These are phyloP conservation scores for Aspergillus sojae DNA, from an alignment of 2,329 filamentous ascomycete species.

Conservation along the genomic window DNA sequence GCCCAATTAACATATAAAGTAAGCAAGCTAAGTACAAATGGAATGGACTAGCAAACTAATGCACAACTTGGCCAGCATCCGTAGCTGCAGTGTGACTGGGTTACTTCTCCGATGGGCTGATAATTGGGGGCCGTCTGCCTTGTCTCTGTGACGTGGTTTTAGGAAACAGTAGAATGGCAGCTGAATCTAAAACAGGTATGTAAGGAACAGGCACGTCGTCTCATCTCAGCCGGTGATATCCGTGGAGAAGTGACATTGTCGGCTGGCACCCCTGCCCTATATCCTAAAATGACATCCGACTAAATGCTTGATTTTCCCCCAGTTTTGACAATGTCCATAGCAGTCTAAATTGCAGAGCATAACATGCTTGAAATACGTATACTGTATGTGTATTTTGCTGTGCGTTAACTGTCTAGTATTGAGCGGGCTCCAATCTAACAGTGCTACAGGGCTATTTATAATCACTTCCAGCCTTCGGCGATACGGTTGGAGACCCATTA, in stretches of 20 bases:
- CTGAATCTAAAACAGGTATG: neutral
- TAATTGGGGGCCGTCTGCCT: neutral
- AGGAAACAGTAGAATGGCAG: neutral
- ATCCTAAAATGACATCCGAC: neutral
- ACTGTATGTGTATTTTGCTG: too few relatives aligned
- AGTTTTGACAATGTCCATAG: accelerated
- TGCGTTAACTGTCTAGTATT: too few relatives aligned
- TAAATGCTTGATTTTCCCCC: neutral
- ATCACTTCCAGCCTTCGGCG: too few relatives aligned
- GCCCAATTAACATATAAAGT: neutral
- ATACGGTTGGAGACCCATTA: too few relatives aligned
- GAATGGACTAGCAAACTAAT: neutral
- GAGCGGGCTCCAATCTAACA: too few relatives aligned
- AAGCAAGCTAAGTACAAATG: neutral
- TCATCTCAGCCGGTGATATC: neutral
- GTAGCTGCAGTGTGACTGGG: neutral
- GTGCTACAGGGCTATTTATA: too few relatives aligned
- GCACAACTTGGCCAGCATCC: neutral
- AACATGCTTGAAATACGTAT: neutral
- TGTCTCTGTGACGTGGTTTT: neutral
- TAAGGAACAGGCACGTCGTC: neutral
- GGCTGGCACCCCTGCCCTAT: neutral
- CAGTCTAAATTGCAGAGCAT: neutral
- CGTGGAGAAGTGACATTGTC: neutral
- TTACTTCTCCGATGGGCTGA: neutral